phyloP scores from a whole-genome alignment of 257 asterid genomes.

The Plantago elongata region DNA sequence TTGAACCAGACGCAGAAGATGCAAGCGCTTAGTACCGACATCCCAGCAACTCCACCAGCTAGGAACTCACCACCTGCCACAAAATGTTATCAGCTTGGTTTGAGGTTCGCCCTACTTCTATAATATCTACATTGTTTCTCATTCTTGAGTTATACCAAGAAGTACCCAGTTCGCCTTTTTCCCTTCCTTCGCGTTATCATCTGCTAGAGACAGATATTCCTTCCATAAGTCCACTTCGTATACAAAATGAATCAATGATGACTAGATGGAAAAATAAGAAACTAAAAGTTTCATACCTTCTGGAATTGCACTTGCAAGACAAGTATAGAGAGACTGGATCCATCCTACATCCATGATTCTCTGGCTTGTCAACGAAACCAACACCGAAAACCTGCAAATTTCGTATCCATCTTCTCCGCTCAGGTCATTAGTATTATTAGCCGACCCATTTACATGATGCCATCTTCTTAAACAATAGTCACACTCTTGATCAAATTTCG shows the following conservation, averaged over 20 bases:
- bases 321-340: constrained; percentile 36
- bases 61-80: constrained; percentile 41
- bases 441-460: constrained; percentile 28
- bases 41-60: constrained; percentile 36
- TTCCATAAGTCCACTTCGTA: not conserved
- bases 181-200: constrained; percentile 23
- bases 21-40: constrained; percentile 20
- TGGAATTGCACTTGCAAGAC: constrained; percentile 44
- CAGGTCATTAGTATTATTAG: not conserved
- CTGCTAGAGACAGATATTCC: constrained; percentile 23
- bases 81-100: not conserved
- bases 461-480: constrained; percentile 39
- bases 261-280: not conserved
- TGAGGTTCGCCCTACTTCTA: too few species aligned
- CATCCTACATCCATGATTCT: constrained; percentile 41
- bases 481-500: constrained; percentile 30
- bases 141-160: constrained; percentile 28
- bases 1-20: constrained; percentile 27
- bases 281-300: constrained; percentile 30
- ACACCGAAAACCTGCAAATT: constrained; percentile 45
- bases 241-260: not conserved
- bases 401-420: constrained; percentile 21
- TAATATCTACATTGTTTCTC: not conserved
- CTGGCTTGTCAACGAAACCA: constrained; percentile 45
- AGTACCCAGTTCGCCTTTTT: constrained; percentile 17